These are phyloP conservation scores for Artemisia annua DNA, from an alignment of 129 eudicot species.

Conservation along the genomic window DNA sequence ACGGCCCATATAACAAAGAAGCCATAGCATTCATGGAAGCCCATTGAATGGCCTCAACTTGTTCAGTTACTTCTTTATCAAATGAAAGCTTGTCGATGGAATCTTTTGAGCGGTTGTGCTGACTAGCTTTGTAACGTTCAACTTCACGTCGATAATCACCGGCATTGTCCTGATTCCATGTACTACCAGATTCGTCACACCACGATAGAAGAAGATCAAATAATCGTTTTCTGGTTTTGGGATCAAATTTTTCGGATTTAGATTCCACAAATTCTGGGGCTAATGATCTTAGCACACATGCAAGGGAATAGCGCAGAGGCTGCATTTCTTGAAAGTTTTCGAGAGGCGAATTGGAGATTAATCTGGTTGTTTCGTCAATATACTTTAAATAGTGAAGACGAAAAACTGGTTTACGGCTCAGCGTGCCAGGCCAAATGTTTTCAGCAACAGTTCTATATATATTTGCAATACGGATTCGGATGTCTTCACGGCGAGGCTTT, in stretches of 20 bases:
- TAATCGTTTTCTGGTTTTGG: conserved; percentile 77
- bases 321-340: conserved; percentile 91
- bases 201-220: conserved; percentile 95
- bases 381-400: conserved; percentile 91
- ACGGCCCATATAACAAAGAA: conserved; percentile 91
- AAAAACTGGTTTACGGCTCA: conserved; percentile 91
- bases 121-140: conserved; percentile 87
- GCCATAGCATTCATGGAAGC: conserved; percentile 99
- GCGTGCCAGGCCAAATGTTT: conserved; percentile 98
- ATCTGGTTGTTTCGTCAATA: conserved; percentile 89
- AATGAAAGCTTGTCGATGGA: conserved; percentile 87
- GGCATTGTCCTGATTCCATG: conserved; percentile 92
- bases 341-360: conserved; percentile 54
- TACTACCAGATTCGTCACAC: conserved; percentile 86
- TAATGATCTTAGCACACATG: conserved; percentile 80
- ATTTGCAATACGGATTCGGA: conserved; percentile 91
- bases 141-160: conserved; percentile 95
- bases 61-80: conserved; percentile 87
- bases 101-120: conserved; percentile 90
- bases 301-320: conserved; percentile 95
- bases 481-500: conserved; percentile 98
- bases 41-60: conserved; percentile 98
- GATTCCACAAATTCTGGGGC: conserved; percentile 98
- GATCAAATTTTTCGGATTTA: conserved; percentile 92
- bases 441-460: conserved; percentile 91